Evolutionary conservation across 2,329 filamentous ascomycete species (phyloP).

Genomic region (Clonostachys chloroleuca): DNA sequence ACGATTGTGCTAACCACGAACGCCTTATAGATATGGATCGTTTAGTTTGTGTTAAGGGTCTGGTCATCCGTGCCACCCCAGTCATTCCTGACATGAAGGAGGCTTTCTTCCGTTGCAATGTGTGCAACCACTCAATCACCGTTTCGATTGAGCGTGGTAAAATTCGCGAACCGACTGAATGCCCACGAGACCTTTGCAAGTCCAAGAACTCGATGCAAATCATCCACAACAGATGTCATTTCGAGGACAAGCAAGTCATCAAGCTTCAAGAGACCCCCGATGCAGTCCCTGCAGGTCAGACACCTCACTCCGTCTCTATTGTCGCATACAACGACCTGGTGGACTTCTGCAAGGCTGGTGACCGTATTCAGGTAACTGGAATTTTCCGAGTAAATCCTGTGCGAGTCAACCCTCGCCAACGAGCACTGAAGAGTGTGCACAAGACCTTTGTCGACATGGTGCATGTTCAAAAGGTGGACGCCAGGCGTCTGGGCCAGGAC

Average conservation of each 20-base stretch:
- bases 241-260: conserved; percentile 97
- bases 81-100: conserved; percentile 99
- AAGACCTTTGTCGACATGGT: conserved; percentile 97
- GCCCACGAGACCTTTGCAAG: conserved; percentile 75
- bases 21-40: conserved; percentile 77
- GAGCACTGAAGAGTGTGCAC: conserved; percentile 90
- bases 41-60: conserved; percentile 87
- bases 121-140: conserved; percentile 86
- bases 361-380: conserved; percentile 90
- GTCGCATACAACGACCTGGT: conserved; percentile 97
- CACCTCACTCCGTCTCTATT: conserved; percentile 92
- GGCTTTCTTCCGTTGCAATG: conserved; percentile 93
- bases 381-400: conserved; percentile 96
- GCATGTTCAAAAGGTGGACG: conserved; percentile 95
- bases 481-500: conserved; percentile 89
- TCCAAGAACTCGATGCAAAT: conserved; percentile 97
- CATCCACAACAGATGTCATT: conserved; percentile 89
- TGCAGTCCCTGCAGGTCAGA: conserved; percentile 90
- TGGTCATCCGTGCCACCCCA: conserved; percentile 92
- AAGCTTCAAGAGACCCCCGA: conserved; percentile 98
- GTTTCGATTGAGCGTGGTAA: conserved; percentile 93
- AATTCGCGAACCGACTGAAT: conserved; percentile 90
- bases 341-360: conserved; percentile 96
- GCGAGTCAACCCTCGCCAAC: conserved; percentile 86
- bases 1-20: conserved; percentile 5